Conservation (phyloP, 129 eudicot species). For the Centaurea solstitialis region DNA sequence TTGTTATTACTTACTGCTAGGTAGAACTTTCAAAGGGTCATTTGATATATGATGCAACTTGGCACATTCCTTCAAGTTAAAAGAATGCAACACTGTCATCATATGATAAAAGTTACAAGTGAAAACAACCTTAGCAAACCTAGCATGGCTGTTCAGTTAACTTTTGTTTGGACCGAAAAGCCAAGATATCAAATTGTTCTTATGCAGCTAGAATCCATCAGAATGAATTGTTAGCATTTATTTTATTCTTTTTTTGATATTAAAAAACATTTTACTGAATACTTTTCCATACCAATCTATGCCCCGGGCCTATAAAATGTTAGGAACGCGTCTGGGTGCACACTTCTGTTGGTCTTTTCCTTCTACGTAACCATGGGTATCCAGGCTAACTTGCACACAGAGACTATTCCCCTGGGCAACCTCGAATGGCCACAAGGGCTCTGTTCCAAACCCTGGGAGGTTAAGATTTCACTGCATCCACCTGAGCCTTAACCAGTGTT, state of each 20-base stretch:
- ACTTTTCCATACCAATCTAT: no score
- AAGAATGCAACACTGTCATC: constrained; percentile 8
- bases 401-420: neutral
- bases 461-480: neutral
- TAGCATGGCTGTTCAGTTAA: constrained; percentile 20
- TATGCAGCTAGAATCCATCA: constrained; percentile 4
- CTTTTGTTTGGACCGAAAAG: constrained; percentile 20
- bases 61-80: constrained; percentile 1
- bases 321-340: neutral
- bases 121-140: constrained; percentile 18
- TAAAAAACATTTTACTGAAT: no score
- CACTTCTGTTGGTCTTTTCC: neutral
- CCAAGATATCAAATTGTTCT: constrained; percentile 9
- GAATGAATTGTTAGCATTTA: neutral
- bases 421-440: neutral
- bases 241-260: no score
- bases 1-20: constrained; percentile 10
- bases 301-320: neutral
- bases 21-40: neutral
- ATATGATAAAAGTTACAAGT: constrained; percentile 13
- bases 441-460: neutral
- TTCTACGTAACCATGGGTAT: neutral
- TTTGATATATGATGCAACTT: neutral
- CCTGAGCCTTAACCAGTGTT: neutral
- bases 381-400: neutral